Evolutionary conservation across 352 stramenopile genomes (phyloP), one percentile per base, ranked within the genome.

Genomic region (Albugo candida): DNA sequence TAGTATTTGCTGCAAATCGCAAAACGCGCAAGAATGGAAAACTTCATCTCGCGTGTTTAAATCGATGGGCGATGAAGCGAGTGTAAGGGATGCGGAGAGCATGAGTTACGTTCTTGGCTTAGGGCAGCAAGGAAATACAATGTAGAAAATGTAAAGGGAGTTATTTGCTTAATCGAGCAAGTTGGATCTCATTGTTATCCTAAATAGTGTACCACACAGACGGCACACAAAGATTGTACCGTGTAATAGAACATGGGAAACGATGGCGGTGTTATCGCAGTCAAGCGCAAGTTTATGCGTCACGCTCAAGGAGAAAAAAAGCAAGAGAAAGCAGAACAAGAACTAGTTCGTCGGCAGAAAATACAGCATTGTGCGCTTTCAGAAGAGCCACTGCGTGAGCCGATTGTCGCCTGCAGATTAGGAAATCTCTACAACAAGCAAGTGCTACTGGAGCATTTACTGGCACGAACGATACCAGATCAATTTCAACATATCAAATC

Each of bases 341-440:
- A 86, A 18, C 51, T 60, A 20, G 55, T 69, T 18, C 73, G 76
- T 13, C 44, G 63, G 36, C 71, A 91, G 60, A 63, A 65, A 34
- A 70, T 61, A 31, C 51, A 67, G 35, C 81, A 65, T n/a, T 95
- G 83, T 47, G 79, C 80, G 24, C 46, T 95, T 52, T 91, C 75
- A 11, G 77, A 70, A 19, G 71, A 93, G 53, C 60, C 68, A 36
- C 64, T 96, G 31, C 56, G 61, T 4, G 80, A 81, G 49, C 83
- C 83, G 13, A 70, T 96, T 35, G 85, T 94, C 31, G 79, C 69
- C 12, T 95, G 83, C 56, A 68, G 73, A 43, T 60, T 94, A 20
- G 85, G 85, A 45, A 92, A 94, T 58, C 55, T 96, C 11, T 95
- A 88, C 65, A 96, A 95, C 60, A 96, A 96, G 64, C 76, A 94